These are phyloP conservation scores for Plasmodium gonderi DNA, from an alignment of 169 alveolate species.

Conservation along the genomic window DNA sequence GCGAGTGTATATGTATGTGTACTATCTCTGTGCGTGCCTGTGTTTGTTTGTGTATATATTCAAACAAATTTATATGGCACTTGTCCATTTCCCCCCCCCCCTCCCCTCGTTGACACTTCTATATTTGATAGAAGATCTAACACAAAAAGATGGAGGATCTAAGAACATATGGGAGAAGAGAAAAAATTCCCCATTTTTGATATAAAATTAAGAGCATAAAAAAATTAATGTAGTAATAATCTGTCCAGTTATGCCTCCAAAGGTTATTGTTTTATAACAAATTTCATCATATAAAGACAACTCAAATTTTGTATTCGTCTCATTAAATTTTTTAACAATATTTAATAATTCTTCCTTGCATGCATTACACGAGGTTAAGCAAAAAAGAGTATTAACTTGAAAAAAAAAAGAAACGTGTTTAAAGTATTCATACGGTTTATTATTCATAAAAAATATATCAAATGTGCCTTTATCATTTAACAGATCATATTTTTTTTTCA, in stretches of 20 bases:
- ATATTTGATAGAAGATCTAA: too few species aligned
- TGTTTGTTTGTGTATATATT: too few species aligned
- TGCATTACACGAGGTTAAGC: constrained; percentile 79
- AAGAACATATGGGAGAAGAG: too few species aligned
- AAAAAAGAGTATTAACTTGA: constrained; percentile 58
- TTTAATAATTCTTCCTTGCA: constrained; percentile 78
- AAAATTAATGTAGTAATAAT: constrained; percentile 48
- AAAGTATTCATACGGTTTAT: constrained; percentile 69
- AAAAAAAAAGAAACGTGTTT: constrained; percentile 68
- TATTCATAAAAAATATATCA: constrained; percentile 80
- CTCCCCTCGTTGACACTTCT: too few species aligned
- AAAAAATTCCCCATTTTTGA: too few species aligned
- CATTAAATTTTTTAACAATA: constrained; percentile 36
- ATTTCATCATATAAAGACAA: constrained; percentile 48
- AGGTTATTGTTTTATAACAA: constrained; percentile 48
- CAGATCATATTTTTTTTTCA: constrained; percentile 67
- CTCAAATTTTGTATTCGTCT: not conserved
- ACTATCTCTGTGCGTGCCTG: too few species aligned
- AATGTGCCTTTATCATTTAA: constrained; percentile 82
- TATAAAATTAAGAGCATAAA: not conserved
- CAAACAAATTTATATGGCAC: too few species aligned
- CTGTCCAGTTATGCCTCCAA: constrained; percentile 35
- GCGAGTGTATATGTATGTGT: too few species aligned
- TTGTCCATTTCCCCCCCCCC: too few species aligned
- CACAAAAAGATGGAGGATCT: too few species aligned